Evolutionary conservation across 176 grass and related monocot species (phyloP).

Genomic region (Aegilops sharonensis): DNA sequence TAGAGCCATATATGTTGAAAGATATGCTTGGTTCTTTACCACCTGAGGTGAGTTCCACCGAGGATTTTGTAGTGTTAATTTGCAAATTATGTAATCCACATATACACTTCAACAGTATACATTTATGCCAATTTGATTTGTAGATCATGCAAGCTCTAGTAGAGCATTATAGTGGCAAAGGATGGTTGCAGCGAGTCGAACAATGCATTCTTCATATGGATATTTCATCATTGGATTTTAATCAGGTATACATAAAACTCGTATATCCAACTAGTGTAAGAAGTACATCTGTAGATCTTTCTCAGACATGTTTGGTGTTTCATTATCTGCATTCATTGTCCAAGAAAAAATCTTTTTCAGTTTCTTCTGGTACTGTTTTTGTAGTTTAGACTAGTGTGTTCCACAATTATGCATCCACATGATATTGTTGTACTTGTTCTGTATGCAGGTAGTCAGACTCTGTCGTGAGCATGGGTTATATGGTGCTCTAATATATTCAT

Average conservation of each 20-base stretch:
- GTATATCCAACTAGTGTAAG: conserved; percentile 13
- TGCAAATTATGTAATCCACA: not conserved
- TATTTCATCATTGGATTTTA: conserved; percentile 98
- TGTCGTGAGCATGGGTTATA: conserved; percentile 92
- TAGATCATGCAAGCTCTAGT: conserved; percentile 98
- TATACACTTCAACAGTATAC: not conserved
- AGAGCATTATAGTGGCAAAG: conserved; percentile 86
- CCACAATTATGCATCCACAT: not conserved
- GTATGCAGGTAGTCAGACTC: conserved; percentile 72
- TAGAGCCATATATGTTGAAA: conserved; percentile 98
- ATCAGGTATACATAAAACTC: conserved; percentile 62
- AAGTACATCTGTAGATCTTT: conserved; percentile 23
- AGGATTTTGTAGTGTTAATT: not conserved
- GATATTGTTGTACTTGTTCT: conserved; percentile 28
- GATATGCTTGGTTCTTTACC: conserved; percentile 96
- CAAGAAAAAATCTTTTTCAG: too few species aligned
- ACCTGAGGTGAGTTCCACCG: conserved; percentile 63
- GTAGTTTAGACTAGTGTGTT: not conserved
- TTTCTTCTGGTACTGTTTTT: too few species aligned
- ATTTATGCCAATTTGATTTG: conserved; percentile 40
- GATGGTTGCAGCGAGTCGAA: conserved; percentile 98
- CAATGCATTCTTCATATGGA: conserved; percentile 99
- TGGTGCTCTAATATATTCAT: conserved; percentile 98
- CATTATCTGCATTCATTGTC: not conserved
- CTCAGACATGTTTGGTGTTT: not conserved